phyloP scores from a whole-genome alignment of 768 basidiomycete species.

The Asterophora parasitica region DNA sequence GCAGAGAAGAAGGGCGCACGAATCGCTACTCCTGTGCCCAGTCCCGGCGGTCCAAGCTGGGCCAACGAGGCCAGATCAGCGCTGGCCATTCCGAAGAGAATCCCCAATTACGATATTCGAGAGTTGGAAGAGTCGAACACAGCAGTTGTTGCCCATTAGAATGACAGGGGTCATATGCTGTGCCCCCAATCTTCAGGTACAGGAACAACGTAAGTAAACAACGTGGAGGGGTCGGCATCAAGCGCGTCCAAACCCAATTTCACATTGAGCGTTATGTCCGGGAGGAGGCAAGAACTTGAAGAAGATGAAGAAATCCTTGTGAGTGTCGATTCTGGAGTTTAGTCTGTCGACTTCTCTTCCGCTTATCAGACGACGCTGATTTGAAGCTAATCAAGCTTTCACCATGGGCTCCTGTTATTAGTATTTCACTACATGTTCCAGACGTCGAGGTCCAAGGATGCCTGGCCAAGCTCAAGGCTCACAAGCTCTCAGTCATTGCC shows the following conservation, averaged over 20 bases:
- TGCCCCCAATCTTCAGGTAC: constrained; percentile 2
- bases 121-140: constrained; percentile 5
- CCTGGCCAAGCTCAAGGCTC: too few relatives aligned
- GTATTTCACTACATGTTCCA: too few relatives aligned
- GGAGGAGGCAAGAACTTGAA: neutral
- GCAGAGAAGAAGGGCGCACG: constrained; percentile 16
- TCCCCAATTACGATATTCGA: neutral
- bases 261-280: neutral
- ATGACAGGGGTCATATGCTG: constrained; percentile 4
- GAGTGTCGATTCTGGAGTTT: too few relatives aligned
- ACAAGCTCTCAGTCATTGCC: too few relatives aligned
- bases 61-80: constrained; percentile 1
- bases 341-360: too few relatives aligned
- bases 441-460: too few relatives aligned
- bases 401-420: too few relatives aligned
- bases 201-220: neutral
- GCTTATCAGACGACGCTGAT: too few relatives aligned
- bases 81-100: neutral
- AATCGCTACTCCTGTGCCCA: constrained; percentile 22
- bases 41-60: constrained; percentile 18
- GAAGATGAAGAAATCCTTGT: neutral
- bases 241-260: neutral
- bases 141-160: constrained; percentile 2
- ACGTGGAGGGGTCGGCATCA: neutral
- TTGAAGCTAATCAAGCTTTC: too few relatives aligned